A percentile compares a stretch with the other conserved stretches of the same genome.
Conservation (phyloP, 305 asterid species). For the Andrographis paniculata region DNA sequence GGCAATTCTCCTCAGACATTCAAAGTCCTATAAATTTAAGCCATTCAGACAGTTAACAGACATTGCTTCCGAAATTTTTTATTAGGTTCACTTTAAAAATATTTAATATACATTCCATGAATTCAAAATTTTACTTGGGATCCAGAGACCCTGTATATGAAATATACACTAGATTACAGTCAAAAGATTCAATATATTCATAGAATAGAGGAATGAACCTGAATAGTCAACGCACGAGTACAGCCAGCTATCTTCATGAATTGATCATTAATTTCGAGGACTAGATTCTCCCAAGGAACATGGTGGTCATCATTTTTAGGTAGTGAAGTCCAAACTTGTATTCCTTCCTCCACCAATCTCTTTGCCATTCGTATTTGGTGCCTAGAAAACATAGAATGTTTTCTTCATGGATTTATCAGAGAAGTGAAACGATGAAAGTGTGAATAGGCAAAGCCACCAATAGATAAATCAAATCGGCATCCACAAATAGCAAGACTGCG, state of each 20-base stretch:
- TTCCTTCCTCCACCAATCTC: conserved; percentile 72
- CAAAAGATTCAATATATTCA: conserved; percentile 6
- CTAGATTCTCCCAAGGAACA: conserved; percentile 70
- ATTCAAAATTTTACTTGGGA: too few species aligned
- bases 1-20: conserved; percentile 57
- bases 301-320: conserved; percentile 45
- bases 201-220: conserved; percentile 36
- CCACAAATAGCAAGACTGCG: too few species aligned
- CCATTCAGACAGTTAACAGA: conserved; percentile 3
- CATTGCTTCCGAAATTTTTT: too few species aligned
- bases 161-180: too few species aligned
- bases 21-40: conserved; percentile 48
- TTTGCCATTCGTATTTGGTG: conserved; percentile 66
- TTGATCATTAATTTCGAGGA: conserved; percentile 37
- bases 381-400: conserved; percentile 51
- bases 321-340: conserved; percentile 57
- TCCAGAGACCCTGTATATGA: too few species aligned
- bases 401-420: too few species aligned
- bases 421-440: too few species aligned
- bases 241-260: conserved; percentile 54
- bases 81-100: too few species aligned
- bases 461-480: too few species aligned
- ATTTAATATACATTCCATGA: too few species aligned
- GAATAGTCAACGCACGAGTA: conserved; percentile 52
- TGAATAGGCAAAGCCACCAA: too few species aligned